Conservation (phyloP, 305 asterid genomes). For the Ilex paraguariensis region DNA sequence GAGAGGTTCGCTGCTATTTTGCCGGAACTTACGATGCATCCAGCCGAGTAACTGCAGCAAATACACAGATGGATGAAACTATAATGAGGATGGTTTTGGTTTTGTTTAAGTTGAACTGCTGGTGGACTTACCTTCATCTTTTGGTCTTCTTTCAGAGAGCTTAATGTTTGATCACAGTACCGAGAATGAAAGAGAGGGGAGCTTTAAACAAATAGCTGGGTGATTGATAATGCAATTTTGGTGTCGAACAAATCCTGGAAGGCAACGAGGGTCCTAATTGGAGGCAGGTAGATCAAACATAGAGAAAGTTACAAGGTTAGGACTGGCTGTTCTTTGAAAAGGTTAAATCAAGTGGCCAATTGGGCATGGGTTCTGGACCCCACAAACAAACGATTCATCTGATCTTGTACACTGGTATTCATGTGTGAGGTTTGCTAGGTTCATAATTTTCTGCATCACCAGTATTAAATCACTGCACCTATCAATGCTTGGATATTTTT, state of each 20-base stretch:
- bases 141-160: not conserved
- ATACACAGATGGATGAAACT: conserved; percentile 1
- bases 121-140: conserved; percentile 29
- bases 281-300: not conserved
- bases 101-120: conserved; percentile 7
- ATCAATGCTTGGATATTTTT: too few relatives aligned
- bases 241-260: not conserved
- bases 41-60: conserved; percentile 87
- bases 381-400: not conserved
- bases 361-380: not conserved
- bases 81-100: conserved; percentile 1
- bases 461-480: too few relatives aligned
- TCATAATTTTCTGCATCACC: too few relatives aligned
- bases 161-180: not conserved
- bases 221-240: not conserved
- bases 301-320: not conserved
- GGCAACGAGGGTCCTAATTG: not conserved
- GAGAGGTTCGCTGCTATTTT: conserved; percentile 57
- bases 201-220: not conserved
- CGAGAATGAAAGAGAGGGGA: not conserved
- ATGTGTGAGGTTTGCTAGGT: too few relatives aligned
- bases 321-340: too few relatives aligned
- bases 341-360: not conserved
- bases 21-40: conserved; percentile 94
- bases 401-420: not conserved